These are phyloP conservation scores for Aspergillus sp. DNA, from an alignment of 2,329 filamentous ascomycete genomes.

Conservation along the genomic window DNA sequence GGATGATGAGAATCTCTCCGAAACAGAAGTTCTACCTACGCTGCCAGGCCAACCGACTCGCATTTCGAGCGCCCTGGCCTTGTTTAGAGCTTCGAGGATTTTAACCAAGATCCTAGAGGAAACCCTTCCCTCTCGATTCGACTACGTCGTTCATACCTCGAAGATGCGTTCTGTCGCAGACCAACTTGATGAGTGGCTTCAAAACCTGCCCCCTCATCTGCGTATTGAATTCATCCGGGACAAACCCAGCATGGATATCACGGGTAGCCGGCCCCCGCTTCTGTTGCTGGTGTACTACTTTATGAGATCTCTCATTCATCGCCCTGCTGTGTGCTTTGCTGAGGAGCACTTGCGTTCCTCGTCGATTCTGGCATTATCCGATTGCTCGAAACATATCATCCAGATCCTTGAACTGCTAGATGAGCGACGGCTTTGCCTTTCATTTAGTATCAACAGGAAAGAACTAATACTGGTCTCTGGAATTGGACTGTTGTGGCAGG, in stretches of 20 bases:
- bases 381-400: slow-evolving; percentile 86
- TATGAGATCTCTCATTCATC: slow-evolving; percentile 81
- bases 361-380: slow-evolving; percentile 73
- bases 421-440: slow-evolving; percentile 84
- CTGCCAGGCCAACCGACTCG: slow-evolving; percentile 88
- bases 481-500: slow-evolving; percentile 85
- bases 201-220: slow-evolving; percentile 74
- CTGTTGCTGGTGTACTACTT: slow-evolving; percentile 89
- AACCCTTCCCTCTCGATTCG: slow-evolving; percentile 75
- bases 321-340: slow-evolving; percentile 81
- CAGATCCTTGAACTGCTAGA: slow-evolving; percentile 88
- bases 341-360: slow-evolving; percentile 73
- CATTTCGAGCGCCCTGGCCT: slow-evolving; percentile 81
- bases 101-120: slow-evolving; percentile 78
- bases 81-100: slow-evolving; percentile 79
- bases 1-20: slow-evolving; percentile 93
- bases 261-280: slow-evolving; percentile 84
- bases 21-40: slow-evolving; percentile 86
- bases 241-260: slow-evolving; percentile 87
- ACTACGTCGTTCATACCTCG: slow-evolving; percentile 75
- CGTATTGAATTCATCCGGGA: slow-evolving; percentile 86
- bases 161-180: slow-evolving; percentile 70
- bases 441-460: slow-evolving; percentile 84
- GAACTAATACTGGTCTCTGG: slow-evolving; percentile 80
- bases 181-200: slow-evolving; percentile 80